Base-by-base conservation (phyloP, 768 basidiomycete species). In the Lactarius akahatsu region DNA sequence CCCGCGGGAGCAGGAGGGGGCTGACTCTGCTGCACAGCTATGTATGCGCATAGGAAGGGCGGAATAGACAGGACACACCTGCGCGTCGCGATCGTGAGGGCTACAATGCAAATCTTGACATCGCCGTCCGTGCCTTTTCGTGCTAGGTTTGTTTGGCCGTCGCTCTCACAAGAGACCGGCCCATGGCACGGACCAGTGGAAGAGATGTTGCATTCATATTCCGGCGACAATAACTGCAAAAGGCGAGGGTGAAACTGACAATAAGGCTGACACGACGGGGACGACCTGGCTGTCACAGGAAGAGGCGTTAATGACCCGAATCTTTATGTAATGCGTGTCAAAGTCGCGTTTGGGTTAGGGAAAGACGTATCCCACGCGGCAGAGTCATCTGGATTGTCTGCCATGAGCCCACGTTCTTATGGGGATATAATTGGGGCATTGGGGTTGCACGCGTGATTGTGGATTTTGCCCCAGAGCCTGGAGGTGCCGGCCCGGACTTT, bases 391-490 rank as follows among this genome's bases (percentile, higher is more conserved):
- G 57, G 61, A 45, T 54, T 60, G n/a, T 66, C 65, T 13, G 52
- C 68, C 65, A 69, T 69, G 30, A 69, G 58, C 50, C 58, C 61
- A 58, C 54, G 65, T 45, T 69, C 65, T 36, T 67, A 58, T 32
- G 56, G 57, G 2, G 68, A 69, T 9, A 66, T 34, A 9, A 32
- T 9, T 1, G 32, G 1, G 20, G 6, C 26, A 47, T 6, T 57
- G 10, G 34, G n/a, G n/a, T n/a, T n/a, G n/a, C n/a, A n/a, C n/a
- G n/a, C n/a, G n/a, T n/a, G n/a, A n/a, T n/a, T n/a, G n/a, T n/a
- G n/a, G n/a, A n/a, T n/a, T n/a, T n/a, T n/a, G n/a, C n/a, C n/a
- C n/a, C n/a, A n/a, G n/a, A n/a, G n/a, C n/a, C n/a, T n/a, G 26
- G 36, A 36, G 36, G 36, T 36, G 36, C 10, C 36, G 36, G 36